Base-by-base conservation (phyloP, 495 filamentous ascomycete species). In the Pseudevernia furfuracea region DNA sequence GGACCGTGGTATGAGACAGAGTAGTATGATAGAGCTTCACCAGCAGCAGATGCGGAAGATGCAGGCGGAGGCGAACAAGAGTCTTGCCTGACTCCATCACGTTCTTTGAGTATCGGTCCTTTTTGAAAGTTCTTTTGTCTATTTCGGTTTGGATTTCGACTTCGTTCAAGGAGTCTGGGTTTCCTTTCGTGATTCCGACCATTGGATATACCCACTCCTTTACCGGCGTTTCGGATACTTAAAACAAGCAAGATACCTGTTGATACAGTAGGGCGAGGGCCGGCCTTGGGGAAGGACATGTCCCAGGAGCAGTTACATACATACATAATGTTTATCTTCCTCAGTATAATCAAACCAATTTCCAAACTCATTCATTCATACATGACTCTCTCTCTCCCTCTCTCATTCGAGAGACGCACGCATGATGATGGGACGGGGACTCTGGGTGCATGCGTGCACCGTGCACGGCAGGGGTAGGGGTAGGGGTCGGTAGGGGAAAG, bases 21-120 rank as follows among this genome's bases (percentile, higher is more conserved):
- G 87, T 0, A 84, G 85, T 66, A 85, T 96, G 81, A 77, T 87
- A 43, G 89, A 90, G 52, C 78, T 87, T 48, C 93, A 97, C 74
- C 79, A 87, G 59, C 86, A 93, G 64, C 91, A 89, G 1, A 81
- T 97, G 82, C 78, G 90, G 68, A 84, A 80, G 72, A 88, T 97
- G 87, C 93, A 96, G 76, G 82, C 85, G 28, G 78, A 78, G 25
- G 88, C 87, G 4, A 89, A 86, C 39, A 59, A 34, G 14, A 46
- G 32, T 28, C 11, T 58, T 25, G 39, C 3, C 17, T 12, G 14
- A 15, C 17, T 34, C 25, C 21, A 10, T 39, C 37, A 39, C 37
- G 12, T 39, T 39, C 12, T 10, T 39, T 39, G 2, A 5, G 10
- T 5, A 39, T 39, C 12, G 10, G 6, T 14, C 5, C 37, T 2